Base-by-base conservation (phyloP, 352 stramenopile genomes). In the Elongisporangium anandrum region DNA sequence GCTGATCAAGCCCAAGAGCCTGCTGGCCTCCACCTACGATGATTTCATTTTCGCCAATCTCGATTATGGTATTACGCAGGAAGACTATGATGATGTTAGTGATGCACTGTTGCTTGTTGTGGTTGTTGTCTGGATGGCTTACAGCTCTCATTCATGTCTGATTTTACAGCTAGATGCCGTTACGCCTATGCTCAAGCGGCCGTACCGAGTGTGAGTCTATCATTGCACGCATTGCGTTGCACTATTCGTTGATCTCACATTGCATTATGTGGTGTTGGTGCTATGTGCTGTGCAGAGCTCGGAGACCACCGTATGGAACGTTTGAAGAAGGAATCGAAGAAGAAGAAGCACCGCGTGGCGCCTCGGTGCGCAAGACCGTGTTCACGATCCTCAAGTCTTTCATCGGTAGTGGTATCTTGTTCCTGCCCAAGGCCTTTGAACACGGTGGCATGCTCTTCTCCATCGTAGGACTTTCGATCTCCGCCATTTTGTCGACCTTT, bases 331-430 rank as follows among this genome's bases (percentile, higher is more conserved):
- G 34, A 4, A 45, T 45, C 34, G 34, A 45, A 12, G 34, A 45
- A 12, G 34, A 45, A 45, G 34, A 45, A 45, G 34, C 34, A 16
- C 34, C 34, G 21, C 57, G 57, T 16, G 73, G 76, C 26, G 76
- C 76, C 0, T 77, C 71, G 0, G 61, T 83, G 34, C 63, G 72
- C 6, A 86, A 86, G 57, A 86, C 76, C 1, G 68, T 86, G 20
- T 86, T 89, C 59, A 84, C 77, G 52, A 80, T 89, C 56, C 75
- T 89, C 65, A 89, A 89, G 51, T 82, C 77, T 54, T 89, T 89
- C 47, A 81, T 89, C 49, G 79, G 79, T 29, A 89, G 77, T 51
- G 79, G 79, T 19, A 84, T 89, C 52, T 50, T 89, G 55, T 89
- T 89, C 64, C 52, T 89, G 51, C 79, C 79, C 24, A 83, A 86